Percentiles rank a stretch among this genome's conserved stretches.
phyloP scores from a whole-genome alignment of 2,329 filamentous ascomycete species.

The Paradendryphiella salina region DNA sequence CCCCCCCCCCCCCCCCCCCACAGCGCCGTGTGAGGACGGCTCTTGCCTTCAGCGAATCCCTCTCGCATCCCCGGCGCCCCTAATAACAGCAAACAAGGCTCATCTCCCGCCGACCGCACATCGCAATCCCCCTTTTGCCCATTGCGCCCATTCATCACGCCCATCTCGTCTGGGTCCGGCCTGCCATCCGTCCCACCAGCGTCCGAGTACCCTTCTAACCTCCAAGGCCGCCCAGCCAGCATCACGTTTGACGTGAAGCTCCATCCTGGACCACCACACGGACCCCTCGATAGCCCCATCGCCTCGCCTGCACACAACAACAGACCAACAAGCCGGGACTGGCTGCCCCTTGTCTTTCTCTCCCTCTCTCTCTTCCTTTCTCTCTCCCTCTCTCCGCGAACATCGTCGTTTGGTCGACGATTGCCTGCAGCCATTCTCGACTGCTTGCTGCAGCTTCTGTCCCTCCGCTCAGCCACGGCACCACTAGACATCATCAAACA shows the following conservation, averaged over 20 bases:
- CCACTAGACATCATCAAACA: constrained; percentile 55
- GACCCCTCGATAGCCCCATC: constrained; percentile 7
- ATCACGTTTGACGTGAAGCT: constrained; percentile 17
- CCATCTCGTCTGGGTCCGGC: constrained; percentile 14
- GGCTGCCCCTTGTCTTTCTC: not conserved
- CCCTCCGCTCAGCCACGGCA: constrained; percentile 20
- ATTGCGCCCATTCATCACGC: constrained; percentile 5
- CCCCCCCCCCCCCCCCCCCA: constrained; percentile 26
- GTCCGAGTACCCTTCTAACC: constrained; percentile 18
- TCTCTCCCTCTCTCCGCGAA: constrained; percentile 4
- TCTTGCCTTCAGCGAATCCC: constrained; percentile 3
- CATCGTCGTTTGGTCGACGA: constrained; percentile 18
- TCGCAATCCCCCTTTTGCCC: constrained; percentile 27
- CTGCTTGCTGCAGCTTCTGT: constrained; percentile 15
- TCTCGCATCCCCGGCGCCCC: constrained; percentile 35
- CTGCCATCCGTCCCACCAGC: constrained; percentile 12
- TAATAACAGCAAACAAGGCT: constrained; percentile 41
- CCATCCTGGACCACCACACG: constrained; percentile 19
- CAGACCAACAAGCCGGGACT: not conserved
- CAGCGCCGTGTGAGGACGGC: too few relatives aligned
- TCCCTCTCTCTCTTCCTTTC: not conserved
- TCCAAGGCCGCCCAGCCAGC: constrained; percentile 15
- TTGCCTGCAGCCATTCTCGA: constrained; percentile 16
- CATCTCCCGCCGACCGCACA: constrained; percentile 31
- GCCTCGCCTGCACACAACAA: not conserved